Evolutionary conservation across 2,329 filamentous ascomycete genomes (phyloP).

Genomic region (Penicillium carneum): DNA sequence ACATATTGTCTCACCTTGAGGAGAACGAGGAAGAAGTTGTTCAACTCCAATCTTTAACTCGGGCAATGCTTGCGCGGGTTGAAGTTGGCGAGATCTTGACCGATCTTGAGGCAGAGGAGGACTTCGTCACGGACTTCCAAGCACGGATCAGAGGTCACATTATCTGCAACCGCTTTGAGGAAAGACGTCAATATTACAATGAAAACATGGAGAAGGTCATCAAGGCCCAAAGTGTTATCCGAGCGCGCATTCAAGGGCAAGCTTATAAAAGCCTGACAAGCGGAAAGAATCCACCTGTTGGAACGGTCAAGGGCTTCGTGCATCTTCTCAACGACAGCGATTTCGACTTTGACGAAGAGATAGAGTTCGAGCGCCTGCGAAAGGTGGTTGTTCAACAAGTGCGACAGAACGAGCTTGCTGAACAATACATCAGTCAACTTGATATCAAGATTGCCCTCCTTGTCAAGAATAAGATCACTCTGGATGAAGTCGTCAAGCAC

Average conservation of each 20-base stretch:
- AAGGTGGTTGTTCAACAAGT: conserved; percentile 98
- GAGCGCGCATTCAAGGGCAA: conserved; percentile 93
- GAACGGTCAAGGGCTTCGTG: conserved; percentile 96
- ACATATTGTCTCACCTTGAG: conserved; percentile 72
- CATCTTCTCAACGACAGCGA: conserved; percentile 97
- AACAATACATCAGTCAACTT: conserved; percentile 97
- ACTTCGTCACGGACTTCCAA: conserved; percentile 76
- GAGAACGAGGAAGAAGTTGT: conserved; percentile 72
- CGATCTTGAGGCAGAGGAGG: conserved; percentile 83
- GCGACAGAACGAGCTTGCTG: conserved; percentile 92
- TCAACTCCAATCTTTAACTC: conserved; percentile 75
- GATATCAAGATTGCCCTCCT: conserved; percentile 98
- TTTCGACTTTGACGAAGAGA: conserved; percentile 98
- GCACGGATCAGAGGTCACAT: conserved; percentile 75
- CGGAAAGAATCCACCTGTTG: conserved; percentile 94
- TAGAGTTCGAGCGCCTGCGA: conserved; percentile 91
- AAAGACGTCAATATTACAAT: conserved; percentile 87
- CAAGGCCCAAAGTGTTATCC: conserved; percentile 96
- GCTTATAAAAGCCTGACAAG: conserved; percentile 96
- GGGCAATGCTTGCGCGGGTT: conserved; percentile 79
- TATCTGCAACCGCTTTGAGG: conserved; percentile 76
- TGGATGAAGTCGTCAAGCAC: conserved; percentile 96
- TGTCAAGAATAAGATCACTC: conserved; percentile 98
- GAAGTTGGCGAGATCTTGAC: conserved; percentile 76
- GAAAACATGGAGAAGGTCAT: conserved; percentile 99